phyloP scores from a whole-genome alignment of 2,329 filamentous ascomycete genomes.

The Calonectria hawksworthii region DNA sequence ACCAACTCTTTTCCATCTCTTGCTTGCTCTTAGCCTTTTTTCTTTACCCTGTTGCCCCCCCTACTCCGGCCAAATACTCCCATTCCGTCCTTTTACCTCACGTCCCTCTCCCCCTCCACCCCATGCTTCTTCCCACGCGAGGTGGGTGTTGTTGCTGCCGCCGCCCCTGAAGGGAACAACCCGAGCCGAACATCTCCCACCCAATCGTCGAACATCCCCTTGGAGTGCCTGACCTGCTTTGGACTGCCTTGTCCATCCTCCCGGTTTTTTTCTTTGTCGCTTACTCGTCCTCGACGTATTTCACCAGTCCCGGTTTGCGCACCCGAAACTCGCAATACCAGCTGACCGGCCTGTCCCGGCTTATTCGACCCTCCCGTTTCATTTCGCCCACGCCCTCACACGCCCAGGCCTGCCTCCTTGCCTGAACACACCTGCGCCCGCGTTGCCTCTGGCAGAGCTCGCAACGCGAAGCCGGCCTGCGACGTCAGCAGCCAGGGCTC shows the following conservation, averaged over 20 bases:
- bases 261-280: conserved; percentile 2
- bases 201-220: conserved; percentile 38
- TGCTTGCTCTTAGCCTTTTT: neutral
- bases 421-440: conserved; percentile 20
- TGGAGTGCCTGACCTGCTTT: conserved; percentile 8
- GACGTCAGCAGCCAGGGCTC: conserved; percentile 45
- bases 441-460: conserved; percentile 41
- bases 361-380: conserved; percentile 21
- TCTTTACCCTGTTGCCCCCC: neutral
- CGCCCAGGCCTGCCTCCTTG: conserved; percentile 34
- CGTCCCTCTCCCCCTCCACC: conserved; percentile 8
- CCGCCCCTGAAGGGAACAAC: conserved; percentile 32
- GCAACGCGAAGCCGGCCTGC: conserved; percentile 39
- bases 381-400: conserved; percentile 36
- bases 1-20: conserved; percentile 17
- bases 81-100: conserved; percentile 8
- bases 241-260: conserved; percentile 13
- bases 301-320: conserved; percentile 16
- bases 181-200: conserved; percentile 33
- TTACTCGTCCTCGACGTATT: conserved; percentile 14
- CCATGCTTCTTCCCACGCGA: conserved; percentile 24
- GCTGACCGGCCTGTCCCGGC: conserved; percentile 24
- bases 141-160: conserved; percentile 22
- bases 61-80: conserved; percentile 1
- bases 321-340: conserved; percentile 27